Conservation (phyloP, 345 rosid species). For the Salix koriyanagi region DNA sequence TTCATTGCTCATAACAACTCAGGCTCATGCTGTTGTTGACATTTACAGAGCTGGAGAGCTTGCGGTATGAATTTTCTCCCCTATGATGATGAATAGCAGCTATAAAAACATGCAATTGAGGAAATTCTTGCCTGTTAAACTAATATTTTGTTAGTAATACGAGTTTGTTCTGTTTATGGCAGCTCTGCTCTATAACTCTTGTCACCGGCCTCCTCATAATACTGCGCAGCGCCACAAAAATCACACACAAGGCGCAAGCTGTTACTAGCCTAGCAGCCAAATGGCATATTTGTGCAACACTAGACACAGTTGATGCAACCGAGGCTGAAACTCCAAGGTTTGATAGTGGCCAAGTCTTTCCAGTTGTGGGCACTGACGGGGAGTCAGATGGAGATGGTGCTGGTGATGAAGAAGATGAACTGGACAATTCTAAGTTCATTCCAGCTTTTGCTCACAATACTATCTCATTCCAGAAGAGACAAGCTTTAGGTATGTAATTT, state of each 20-base stretch:
- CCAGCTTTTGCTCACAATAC: conserved; percentile 68
- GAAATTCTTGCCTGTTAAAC: too few relatives aligned
- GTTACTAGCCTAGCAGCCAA: conserved; percentile 86
- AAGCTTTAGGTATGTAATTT: conserved; percentile 63
- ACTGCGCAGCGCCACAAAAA: conserved; percentile 78
- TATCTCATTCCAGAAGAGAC: conserved; percentile 85
- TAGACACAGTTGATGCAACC: conserved; percentile 53
- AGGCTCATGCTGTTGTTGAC: conserved; percentile 46
- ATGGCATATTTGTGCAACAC: conserved; percentile 88
- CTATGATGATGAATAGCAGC: too few relatives aligned
- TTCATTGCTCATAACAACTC: conserved; percentile 74
- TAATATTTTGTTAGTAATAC: too few relatives aligned
- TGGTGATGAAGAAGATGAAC: conserved; percentile 80
- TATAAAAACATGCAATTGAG: too few relatives aligned
- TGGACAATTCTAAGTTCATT: conserved; percentile 63
- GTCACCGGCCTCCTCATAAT: conserved; percentile 59
- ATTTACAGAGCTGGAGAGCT: conserved; percentile 78
- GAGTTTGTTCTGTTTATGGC: conserved; percentile 9
- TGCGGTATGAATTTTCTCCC: conserved; percentile 46
- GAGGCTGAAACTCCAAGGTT: conserved; percentile 70
- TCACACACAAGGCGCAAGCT: conserved; percentile 89
- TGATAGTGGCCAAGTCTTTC: conserved; percentile 13
- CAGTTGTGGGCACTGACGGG: conserved; percentile 6
- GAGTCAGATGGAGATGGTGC: conserved; percentile 49
- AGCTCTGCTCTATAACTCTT: conserved; percentile 79